Percentiles rank a stretch among this genome's conserved stretches.
Evolutionary conservation across 331 rosid species (phyloP).

Genomic region (Erythrophleum ivorense): DNA sequence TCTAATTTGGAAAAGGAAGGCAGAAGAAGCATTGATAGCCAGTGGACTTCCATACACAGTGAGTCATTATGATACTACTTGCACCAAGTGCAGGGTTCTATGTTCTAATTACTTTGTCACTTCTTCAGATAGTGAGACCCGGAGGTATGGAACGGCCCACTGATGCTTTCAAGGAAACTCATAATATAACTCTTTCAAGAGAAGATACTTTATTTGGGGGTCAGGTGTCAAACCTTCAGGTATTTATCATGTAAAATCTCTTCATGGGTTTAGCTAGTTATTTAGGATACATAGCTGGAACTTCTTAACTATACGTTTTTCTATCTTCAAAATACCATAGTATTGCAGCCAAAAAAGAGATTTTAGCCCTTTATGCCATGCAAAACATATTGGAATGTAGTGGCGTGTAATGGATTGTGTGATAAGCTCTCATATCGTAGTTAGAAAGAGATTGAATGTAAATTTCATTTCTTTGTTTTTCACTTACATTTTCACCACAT

Average conservation of each 20-base stretch:
- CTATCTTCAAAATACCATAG: not conserved
- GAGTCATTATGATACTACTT: constrained; percentile 45
- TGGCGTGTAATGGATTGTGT: not conserved
- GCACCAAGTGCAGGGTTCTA: constrained; percentile 25
- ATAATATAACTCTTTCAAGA: constrained; percentile 74
- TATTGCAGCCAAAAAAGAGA: not conserved
- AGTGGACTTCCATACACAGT: constrained; percentile 96
- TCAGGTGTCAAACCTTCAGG: constrained; percentile 97
- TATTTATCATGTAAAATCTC: constrained; percentile 38
- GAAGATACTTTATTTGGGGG: constrained; percentile 98
- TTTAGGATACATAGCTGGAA: constrained; percentile 26
- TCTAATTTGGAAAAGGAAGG: constrained; percentile 92
- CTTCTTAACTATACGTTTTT: constrained; percentile 12
- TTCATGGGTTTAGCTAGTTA: not conserved
- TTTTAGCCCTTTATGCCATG: not conserved
- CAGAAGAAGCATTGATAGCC: constrained; percentile 89
- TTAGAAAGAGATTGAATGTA: not conserved
- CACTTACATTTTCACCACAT: not conserved
- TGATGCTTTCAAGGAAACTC: constrained; percentile 94
- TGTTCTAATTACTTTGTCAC: constrained; percentile 26
- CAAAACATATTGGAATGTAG: not conserved
- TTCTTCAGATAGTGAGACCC: constrained; percentile 94
- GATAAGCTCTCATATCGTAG: not conserved
- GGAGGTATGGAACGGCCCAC: constrained; percentile 99
- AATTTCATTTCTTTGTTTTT: not conserved